Evolutionary conservation across 2,329 filamentous ascomycete genomes (phyloP).

Genomic region (Diplodia seriata): DNA sequence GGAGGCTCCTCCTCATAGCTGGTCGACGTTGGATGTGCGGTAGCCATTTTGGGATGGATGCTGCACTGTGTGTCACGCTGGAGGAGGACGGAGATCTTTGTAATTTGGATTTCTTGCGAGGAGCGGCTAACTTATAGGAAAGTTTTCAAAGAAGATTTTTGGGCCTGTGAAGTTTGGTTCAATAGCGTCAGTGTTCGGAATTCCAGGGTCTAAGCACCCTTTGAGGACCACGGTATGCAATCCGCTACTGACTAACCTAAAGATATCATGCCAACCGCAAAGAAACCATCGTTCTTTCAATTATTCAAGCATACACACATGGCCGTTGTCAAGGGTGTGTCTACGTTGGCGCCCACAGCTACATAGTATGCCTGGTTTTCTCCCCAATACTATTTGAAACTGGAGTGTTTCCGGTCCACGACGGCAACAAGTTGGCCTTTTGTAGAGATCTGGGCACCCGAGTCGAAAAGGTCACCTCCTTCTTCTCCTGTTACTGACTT

Average conservation of each 20-base stretch:
- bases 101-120: not conserved
- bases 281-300: too few relatives aligned
- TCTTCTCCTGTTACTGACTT: too few relatives aligned
- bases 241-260: not conserved
- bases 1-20: not conserved
- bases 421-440: too few relatives aligned
- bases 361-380: too few relatives aligned
- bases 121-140: not conserved
- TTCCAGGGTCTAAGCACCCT: not conserved
- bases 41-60: not conserved
- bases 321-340: too few relatives aligned
- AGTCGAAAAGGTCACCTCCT: too few relatives aligned
- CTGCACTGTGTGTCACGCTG: not conserved
- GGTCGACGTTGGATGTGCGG: not conserved
- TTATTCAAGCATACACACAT: too few relatives aligned
- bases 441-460: too few relatives aligned
- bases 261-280: too few relatives aligned
- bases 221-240: not conserved
- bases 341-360: too few relatives aligned
- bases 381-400: too few relatives aligned
- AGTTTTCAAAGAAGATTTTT: not conserved
- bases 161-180: conserved; percentile 1
- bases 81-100: not conserved
- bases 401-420: too few relatives aligned
- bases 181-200: conserved; percentile 3